Base-by-base conservation (phyloP, 208 protist species). In the Crithidia expoeki region DNA sequence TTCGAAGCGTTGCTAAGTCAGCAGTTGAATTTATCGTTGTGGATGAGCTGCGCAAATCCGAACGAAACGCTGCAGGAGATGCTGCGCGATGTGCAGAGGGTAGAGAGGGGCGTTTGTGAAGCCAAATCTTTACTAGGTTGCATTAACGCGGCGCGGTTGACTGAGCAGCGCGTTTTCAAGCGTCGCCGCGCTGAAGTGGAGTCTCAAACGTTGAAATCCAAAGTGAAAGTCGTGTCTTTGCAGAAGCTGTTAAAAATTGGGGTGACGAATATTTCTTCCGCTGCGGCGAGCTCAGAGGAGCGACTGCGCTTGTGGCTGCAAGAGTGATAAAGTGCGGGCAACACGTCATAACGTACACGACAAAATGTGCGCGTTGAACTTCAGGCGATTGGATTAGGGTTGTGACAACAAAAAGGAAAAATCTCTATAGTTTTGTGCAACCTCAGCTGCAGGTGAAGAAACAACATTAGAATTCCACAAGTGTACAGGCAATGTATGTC, bases 1-100 rank as follows among this genome's bases (percentile, higher is more conserved):
- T 88, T 83, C 50, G 83, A 88, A 52, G 64, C 72, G 16, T 50
- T 85, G 30, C 52, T 88, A 14, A 71, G 65, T 30, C 79, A 85
- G 46, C 72, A 75, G 16, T 49, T 85, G 3, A 69, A 34, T 23
- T 16, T 76, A 16, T 4, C 55, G 0, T 19, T 76, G 11, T 76
- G 63, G 71, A 40, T n/a, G 9, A 32, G 34, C 28, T 44, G 36
- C 56, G 55, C 34, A 1, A 52, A 33, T 9, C 71, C 69, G 4
- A 27, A 76, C 19, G 49, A 70, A 59, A 58, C 51, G 21, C 50
- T 84, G 16, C 72, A 76, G n/a, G 60, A 23, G 17, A 58, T 67
- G 0, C 44, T 80, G 55, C 34, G 27, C 1, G 49, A 76, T 33
- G 34, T 76, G 25, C 71, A 71, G 44, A 40, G 10, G 14, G 69